These are phyloP conservation scores for Leccinum fibrillosum DNA, from an alignment of 768 basidiomycete species.

Conservation along the genomic window DNA sequence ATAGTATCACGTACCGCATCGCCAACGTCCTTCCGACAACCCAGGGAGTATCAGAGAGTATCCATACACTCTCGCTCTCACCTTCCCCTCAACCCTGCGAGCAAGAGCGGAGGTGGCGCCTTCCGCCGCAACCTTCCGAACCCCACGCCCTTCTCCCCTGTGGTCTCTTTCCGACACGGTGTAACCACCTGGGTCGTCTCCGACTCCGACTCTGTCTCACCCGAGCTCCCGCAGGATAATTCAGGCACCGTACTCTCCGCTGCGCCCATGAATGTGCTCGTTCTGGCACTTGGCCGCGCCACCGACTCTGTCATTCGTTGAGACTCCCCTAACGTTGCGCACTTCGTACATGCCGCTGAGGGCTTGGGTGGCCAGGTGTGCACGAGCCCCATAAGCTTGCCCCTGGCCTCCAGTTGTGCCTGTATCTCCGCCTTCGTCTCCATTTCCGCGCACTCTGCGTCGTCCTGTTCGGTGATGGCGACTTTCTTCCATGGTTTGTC, in stretches of 20 bases:
- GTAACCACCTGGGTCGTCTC: constrained; percentile 1
- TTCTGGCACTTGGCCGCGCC: background rate
- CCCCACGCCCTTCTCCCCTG: constrained; percentile 4
- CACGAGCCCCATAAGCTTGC: constrained; percentile 6
- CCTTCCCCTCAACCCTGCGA: background rate
- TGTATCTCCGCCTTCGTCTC: background rate
- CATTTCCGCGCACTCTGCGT: constrained; percentile 15
- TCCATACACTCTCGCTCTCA: background rate
- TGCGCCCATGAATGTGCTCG: background rate
- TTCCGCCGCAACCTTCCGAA: constrained; percentile 7
- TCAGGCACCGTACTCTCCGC: constrained; percentile 4
- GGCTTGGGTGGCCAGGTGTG: constrained; percentile 25
- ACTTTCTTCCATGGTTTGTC: constrained; percentile 31
- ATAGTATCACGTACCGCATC: constrained; percentile 5
- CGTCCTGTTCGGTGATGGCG: constrained; percentile 27
- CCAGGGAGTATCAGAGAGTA: background rate
- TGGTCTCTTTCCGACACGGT: background rate
- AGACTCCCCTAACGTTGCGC: background rate
- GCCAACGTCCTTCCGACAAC: background rate
- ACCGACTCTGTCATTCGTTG: background rate
- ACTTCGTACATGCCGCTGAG: background rate
- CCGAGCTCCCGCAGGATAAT: constrained; percentile 13
- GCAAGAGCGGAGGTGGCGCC: background rate
- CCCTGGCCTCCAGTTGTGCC: background rate
- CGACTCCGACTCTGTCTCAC: constrained; percentile 5